These are phyloP conservation scores for Botrytis sinoallii DNA, from an alignment of 2,329 filamentous ascomycete genomes.

Conservation along the genomic window DNA sequence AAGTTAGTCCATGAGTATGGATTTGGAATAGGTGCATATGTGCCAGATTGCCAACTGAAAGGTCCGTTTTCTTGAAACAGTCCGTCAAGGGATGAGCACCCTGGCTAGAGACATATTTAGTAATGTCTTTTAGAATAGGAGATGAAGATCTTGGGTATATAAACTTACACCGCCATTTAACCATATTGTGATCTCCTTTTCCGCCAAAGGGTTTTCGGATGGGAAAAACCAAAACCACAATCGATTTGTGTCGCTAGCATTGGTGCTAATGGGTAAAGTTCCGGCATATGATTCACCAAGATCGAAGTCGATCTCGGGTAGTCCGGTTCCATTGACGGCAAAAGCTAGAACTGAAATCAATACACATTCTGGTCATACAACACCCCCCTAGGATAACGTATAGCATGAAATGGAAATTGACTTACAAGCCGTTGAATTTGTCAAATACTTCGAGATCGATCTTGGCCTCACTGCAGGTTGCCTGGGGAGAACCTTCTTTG, in stretches of 20 bases:
- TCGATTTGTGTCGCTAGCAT: slow-evolving; percentile 44
- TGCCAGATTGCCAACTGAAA: slow-evolving; percentile 34
- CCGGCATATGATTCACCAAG: slow-evolving; percentile 37
- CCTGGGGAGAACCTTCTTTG: slow-evolving; percentile 19
- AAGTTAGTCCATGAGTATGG: slow-evolving; percentile 34
- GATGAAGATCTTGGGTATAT: slow-evolving; percentile 37
- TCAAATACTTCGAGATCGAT: slow-evolving; percentile 26
- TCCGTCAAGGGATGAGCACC: slow-evolving; percentile 91
- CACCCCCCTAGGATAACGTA: neutral
- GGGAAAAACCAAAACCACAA: slow-evolving; percentile 58
- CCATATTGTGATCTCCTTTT: slow-evolving; percentile 63
- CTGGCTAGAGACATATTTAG: slow-evolving; percentile 44
- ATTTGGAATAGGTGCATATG: slow-evolving; percentile 31
- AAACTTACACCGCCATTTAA: slow-evolving; percentile 70
- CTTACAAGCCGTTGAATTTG: slow-evolving; percentile 25
- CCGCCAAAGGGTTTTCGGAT: slow-evolving; percentile 45
- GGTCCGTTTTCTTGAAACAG: slow-evolving; percentile 61
- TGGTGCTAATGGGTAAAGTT: slow-evolving; percentile 51
- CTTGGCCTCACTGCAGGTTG: slow-evolving; percentile 18
- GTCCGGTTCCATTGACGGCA: slow-evolving; percentile 32
- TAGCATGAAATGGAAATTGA: neutral
- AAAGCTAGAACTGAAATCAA: slow-evolving; percentile 27
- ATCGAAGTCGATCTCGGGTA: slow-evolving; percentile 35
- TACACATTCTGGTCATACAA: neutral
- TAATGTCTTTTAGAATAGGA: neutral